Base-by-base conservation (phyloP, 208 protist genomes). In the Trypanosoma theileri region DNA sequence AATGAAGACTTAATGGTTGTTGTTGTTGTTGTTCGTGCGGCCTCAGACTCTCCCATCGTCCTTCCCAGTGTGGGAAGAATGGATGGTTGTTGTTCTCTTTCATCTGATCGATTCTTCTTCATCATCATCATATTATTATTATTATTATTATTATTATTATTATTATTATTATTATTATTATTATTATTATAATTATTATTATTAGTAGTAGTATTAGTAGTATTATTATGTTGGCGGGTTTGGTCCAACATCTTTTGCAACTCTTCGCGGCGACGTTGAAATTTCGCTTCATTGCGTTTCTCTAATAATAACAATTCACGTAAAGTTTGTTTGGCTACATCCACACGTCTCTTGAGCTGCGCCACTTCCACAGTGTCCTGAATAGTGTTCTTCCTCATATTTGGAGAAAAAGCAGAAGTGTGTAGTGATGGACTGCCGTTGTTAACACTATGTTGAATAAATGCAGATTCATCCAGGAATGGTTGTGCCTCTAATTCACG, bases 251-350 rank as follows among this genome's bases (percentile, higher is more conserved):
- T 56, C 17, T n/a, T 55, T 54, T 56, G 48, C 16, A 66, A 44
- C 7, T 66, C 60, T 40, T 41, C 52, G 63, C 50, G 44, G 24
- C 66, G 69, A 0, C 35, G 53, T 41, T 61, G 54, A 56, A 75
- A 80, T n/a, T 51, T 40, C 16, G 35, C 59, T 11, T 51, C 53
- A 59, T 81, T 80, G 14, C 21, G 53, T n/a, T 31, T 54, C 24
- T 75, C 65, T 4, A 73, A 7, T 31, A 31, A 66, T 21, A 59
- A 14, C 9, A 81, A 57, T 40, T 85, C 53, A 7, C 57, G 50
- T 9, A 81, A 51, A 13, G 59, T 61, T 31, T 57, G 19, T 8
- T 59, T 59, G 22, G 73, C 63, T 9, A 66, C 35, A 24, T 72
- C 66, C n/a, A 81, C 21, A 21, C 45, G 26, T 53, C 66, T 21